Percentiles rank a stretch among this genome's conserved stretches.
phyloP scores from a whole-genome alignment of 768 basidiomycete genomes.

The Gelatoporia subvermispora region DNA sequence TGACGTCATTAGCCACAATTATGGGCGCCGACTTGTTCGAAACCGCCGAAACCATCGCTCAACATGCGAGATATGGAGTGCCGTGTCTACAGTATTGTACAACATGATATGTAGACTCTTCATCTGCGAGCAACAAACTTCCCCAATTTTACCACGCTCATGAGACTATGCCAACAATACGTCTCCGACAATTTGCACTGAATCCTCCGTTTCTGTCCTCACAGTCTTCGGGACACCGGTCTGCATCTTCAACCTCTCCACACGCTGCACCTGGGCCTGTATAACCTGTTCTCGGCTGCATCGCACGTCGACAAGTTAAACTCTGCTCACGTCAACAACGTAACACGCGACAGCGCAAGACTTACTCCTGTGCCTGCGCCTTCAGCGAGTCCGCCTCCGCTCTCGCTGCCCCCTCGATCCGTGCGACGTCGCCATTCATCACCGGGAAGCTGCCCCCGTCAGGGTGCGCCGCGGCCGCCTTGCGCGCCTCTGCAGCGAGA shows the following conservation, averaged over 20 bases:
- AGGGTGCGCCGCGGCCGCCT: slow-evolving; percentile 11
- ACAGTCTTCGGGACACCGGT: slow-evolving; percentile 5
- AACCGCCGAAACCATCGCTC: no score
- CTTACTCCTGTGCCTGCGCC: slow-evolving; percentile 1
- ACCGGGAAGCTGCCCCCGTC: slow-evolving; percentile 12
- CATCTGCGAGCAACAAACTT: no score
- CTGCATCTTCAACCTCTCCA: slow-evolving; percentile 3
- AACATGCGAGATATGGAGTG: no score
- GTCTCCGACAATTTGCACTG: slow-evolving; percentile 19
- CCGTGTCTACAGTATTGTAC: no score
- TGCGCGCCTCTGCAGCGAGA: slow-evolving; percentile 19
- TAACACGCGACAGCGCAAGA: neutral
- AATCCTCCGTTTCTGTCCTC: slow-evolving; percentile 19
- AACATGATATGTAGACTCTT: no score
- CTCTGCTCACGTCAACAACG: neutral
- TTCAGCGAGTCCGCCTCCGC: slow-evolving; percentile 9
- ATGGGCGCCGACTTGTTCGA: no score
- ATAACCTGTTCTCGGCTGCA: neutral
- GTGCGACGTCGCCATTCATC: slow-evolving; percentile 2
- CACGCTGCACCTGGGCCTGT: neutral
- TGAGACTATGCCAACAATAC: neutral
- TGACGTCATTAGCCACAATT: no score
- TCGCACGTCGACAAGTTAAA: neutral
- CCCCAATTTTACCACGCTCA: neutral
- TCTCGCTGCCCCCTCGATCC: slow-evolving; percentile 8